Base-by-base conservation (phyloP, 768 basidiomycete species). In the Leccinellum rugosiceps region DNA sequence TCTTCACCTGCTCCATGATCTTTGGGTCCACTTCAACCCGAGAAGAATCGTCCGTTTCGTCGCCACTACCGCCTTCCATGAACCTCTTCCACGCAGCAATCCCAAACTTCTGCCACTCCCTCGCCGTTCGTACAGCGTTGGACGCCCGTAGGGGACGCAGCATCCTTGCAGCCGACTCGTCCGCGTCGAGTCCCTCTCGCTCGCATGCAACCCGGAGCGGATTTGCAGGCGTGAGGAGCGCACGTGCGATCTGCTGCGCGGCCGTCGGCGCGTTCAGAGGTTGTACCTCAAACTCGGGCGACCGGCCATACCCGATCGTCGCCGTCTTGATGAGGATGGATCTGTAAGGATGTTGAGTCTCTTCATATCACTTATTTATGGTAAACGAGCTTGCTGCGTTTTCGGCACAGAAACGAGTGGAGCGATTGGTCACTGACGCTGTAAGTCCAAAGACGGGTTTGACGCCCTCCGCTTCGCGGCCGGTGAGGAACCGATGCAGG, bases 401-500 rank as follows among this genome's bases (percentile, higher is more conserved):
- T 31, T 21, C 4, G 17, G 3, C 45, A 34, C 15, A 25, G 34
- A 52, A 2, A 30, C 35, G 35, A 38, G 32, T 15, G 41, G 13
- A 38, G 31, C 35, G 3, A 32, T 25, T 23, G 21, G 30, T 21
- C 7, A 81, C 88, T 60, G 68, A 94, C 92, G 92, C 85, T 28
- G 93, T 96, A 9, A 96, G 73, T 8, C 93, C 93, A 62, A 85
- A 91, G 0, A 95, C 83, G n/a, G 93, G 93, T 65, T 92, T 94
- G 14, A 92, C 82, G 0, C 93, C 92, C 14, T 86, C 85, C 3
- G 80, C 84, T 68, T 96, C 93, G 43, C 92, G 76, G 0, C 94
- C 94, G 1, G 93, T 96, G 51, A 94, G 76, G 75, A 96, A 96
- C 17, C 79, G 76, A 72, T 95, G 93, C 60, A 84, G 78, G 23